Evolutionary conservation across 2,329 filamentous ascomycete genomes (phyloP), one percentile per base, ranked within the genome.

Genomic region (Fusarium bulbicola): DNA sequence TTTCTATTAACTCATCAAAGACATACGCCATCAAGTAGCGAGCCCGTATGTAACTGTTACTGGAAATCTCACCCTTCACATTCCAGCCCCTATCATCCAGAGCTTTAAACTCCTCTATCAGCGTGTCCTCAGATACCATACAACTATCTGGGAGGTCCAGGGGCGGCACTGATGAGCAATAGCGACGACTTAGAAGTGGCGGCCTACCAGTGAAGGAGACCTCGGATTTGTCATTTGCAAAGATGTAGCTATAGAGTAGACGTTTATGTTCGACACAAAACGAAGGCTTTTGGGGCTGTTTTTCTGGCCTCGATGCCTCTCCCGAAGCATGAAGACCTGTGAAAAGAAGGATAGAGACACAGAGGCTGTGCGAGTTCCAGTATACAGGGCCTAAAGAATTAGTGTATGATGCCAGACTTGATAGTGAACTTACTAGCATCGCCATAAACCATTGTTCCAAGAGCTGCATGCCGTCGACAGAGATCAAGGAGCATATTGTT

Each of bases 1-100:
- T 81, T 68, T 90, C 87, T n/a, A 91, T 81, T 5, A 91, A 85
- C 59, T 91, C 89, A 66, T 91, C 89, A 7, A 87, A 82, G 15
- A 91, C 82, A 4, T 82, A 76, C 16, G 85, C 84, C 32, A 90
- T 82, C 11, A 84, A 80, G 9, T 82, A 83, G 59, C 85, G 84
- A 2, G 86, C 84, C 34, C 89, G 82, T 5, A 82, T 77, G 57
- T 85, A 83, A 0, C 87, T 90, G 4, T 82, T 82, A 1, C 85
- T 75, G 46, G 85, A 80, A 1, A 88, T 74, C 0, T 79, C 75
- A 0, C 84, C 85, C 6, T 81, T 76, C 1, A 81, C 84, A 58
- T 88, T 89, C 88, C 88, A 90, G 0, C 89, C 89, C 26, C 84
- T 79, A 0, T 78, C 71, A 66, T 90, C 87, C 1, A 90, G 78